Base-by-base conservation (phyloP, 1,284 basidiomycete genomes). In the Kalmanozyma brasiliensis region DNA sequence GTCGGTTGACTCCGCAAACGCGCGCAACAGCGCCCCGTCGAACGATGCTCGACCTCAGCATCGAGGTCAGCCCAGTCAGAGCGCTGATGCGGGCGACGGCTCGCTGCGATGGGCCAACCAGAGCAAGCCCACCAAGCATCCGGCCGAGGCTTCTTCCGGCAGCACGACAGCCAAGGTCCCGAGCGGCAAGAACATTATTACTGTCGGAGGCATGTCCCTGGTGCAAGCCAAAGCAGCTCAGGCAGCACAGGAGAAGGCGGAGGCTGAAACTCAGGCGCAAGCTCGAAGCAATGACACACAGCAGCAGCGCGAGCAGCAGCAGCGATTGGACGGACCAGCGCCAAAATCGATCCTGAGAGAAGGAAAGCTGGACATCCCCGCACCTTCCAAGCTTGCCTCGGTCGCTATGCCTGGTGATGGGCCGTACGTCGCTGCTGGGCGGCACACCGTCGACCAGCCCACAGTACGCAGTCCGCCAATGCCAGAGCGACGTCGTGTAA, bases 181-280 rank as follows among this genome's bases (percentile, higher is more conserved):
- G 3, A 22, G 44, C 10, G 55, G 62, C 29, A 64, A 49, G 34
- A 51, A 46, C 2, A 30, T 61, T n/a, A 61, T 67, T n/a, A 62
- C 51, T 2, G 53, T 62, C 0, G 65, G 65, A 13, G 42, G 41
- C 1, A 35, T 62, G 46, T 46, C 41, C 33, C 29, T 68, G 4
- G 22, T 30, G 0, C 65, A 68, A 24, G 38, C 47, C 4, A 52
- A 46, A 49, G 65, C 59, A 13, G 48, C 48, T 22, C 38, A 26
- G 13, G 26, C 6, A 11, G 26, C 26, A 7, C 26, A 29, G 26
- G 26, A 29, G 26, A 29, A 11, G 26, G 48, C 34, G 16, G 30
- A 47, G 10, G 65, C 53, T 11, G 22, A 37, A 6, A 40, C 38
- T 2, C 26, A 29, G 26, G 26, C 11, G 26, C 35, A 52, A 35